Conservation (phyloP, 306 rosid genomes). For the Castanea crenata region DNA sequence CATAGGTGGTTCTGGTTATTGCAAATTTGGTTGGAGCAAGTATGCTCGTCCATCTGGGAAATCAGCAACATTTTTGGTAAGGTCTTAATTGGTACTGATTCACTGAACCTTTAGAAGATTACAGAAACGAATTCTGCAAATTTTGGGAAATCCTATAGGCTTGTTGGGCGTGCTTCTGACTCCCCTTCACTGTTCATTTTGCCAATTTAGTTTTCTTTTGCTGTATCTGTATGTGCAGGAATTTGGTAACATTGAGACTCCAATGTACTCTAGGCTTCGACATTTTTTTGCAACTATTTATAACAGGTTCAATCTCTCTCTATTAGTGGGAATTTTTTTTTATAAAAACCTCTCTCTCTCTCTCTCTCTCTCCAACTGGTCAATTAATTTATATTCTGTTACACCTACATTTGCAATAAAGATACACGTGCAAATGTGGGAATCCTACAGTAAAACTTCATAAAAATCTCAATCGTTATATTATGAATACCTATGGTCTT, state of each 20-base stretch:
- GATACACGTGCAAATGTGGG: neutral
- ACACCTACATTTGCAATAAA: neutral
- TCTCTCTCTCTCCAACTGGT: neutral
- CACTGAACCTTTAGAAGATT: neutral
- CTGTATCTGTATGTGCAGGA: slow-evolving; percentile 53
- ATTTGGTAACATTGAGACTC: slow-evolving; percentile 85
- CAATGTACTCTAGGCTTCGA: slow-evolving; percentile 75
- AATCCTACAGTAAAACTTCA: neutral
- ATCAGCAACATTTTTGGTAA: slow-evolving; percentile 85
- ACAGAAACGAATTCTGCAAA: neutral
- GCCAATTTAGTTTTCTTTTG: neutral
- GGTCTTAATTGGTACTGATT: neutral
- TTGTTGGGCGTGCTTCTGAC: neutral
- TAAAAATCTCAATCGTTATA: neutral
- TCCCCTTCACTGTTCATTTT: neutral
- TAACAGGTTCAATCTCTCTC: slow-evolving; percentile 49
- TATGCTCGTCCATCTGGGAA: slow-evolving; percentile 54
- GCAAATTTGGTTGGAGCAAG: slow-evolving; percentile 94
- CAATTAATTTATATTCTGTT: neutral
- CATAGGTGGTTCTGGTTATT: slow-evolving; percentile 94
- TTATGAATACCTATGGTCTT: neutral
- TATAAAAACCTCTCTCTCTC: neutral
- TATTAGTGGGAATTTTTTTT: neutral
- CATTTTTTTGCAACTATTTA: slow-evolving; percentile 70
- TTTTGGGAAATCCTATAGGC: neutral